These are phyloP conservation scores for Forsythia suspensa DNA, from an alignment of 257 asterid species.

Conservation along the genomic window DNA sequence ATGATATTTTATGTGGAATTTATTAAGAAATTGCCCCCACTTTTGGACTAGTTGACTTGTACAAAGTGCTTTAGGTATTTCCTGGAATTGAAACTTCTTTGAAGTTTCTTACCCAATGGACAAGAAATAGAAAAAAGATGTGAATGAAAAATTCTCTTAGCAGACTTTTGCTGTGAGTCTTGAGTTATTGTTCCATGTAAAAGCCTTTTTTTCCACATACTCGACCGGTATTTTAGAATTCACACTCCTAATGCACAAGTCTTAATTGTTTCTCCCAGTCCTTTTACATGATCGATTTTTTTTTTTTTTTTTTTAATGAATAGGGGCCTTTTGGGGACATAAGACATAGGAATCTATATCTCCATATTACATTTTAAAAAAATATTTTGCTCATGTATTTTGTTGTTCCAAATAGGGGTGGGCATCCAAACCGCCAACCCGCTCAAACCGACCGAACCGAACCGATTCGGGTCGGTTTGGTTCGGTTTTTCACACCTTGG, in stretches of 20 bases:
- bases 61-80: slow-evolving; percentile 3
- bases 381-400: background rate
- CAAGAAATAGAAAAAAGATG: background rate
- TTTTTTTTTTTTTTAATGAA: too few relatives aligned
- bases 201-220: background rate
- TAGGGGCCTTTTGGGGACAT: background rate
- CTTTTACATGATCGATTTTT: background rate
- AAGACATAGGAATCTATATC: background rate
- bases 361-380: background rate
- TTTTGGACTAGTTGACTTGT: slow-evolving; percentile 20
- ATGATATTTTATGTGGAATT: slow-evolving; percentile 18
- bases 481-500: too few relatives aligned
- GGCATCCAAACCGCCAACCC: too few relatives aligned
- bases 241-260: background rate
- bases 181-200: slow-evolving; percentile 13
- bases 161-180: background rate
- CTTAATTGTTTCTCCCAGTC: background rate
- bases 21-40: background rate
- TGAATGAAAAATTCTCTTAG: background rate
- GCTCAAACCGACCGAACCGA: too few relatives aligned
- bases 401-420: too few relatives aligned
- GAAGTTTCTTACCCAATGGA: background rate
- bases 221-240: background rate
- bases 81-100: slow-evolving; percentile 20
- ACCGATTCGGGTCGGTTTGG: too few relatives aligned